Conservation (phyloP, 176 grass and related monocot genomes). For the Calamus simplicifolius region DNA sequence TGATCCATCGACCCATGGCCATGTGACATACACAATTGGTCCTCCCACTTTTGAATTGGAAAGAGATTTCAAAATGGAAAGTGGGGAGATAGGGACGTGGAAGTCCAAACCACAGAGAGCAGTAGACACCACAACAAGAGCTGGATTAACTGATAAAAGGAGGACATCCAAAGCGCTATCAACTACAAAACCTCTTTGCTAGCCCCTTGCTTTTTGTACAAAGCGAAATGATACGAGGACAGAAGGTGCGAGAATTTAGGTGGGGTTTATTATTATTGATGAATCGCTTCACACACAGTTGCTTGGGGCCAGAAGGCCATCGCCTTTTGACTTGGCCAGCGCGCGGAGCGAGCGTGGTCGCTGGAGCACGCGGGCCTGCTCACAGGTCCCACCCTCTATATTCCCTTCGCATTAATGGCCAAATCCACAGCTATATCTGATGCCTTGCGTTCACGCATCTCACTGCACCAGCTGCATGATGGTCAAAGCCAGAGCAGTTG, state of each 20-base stretch:
- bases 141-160: not conserved
- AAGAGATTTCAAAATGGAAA: not conserved
- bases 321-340: not conserved
- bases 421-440: no score
- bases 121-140: no score
- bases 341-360: not conserved
- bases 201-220: constrained; percentile 4
- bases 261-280: no score
- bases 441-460: no score
- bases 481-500: no score
- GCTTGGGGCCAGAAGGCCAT: not conserved
- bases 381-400: no score
- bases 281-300: no score
- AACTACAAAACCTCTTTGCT: constrained; percentile 17
- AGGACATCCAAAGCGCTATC: constrained; percentile 6
- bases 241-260: not conserved
- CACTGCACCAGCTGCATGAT: no score
- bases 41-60: not conserved
- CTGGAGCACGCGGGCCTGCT: constrained; percentile 2
- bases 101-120: not conserved
- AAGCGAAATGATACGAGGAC: constrained; percentile 3
- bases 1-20: not conserved
- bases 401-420: no score
- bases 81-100: not conserved
- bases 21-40: not conserved